A percentile compares a stretch with the other conserved stretches of the same genome.
phyloP scores from a whole-genome alignment of 805 yeast species.

The Metschnikowia matae region DNA sequence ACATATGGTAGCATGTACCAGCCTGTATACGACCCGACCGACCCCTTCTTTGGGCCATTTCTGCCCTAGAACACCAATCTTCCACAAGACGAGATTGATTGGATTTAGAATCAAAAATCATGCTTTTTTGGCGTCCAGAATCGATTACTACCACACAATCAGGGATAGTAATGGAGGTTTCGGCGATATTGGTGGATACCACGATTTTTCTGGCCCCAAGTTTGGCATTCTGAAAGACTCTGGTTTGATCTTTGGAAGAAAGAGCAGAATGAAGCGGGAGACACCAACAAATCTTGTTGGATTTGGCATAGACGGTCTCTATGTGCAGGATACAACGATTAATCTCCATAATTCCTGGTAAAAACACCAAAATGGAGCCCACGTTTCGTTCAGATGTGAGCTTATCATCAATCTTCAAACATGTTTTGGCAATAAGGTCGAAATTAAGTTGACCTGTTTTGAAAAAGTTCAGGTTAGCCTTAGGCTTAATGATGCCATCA shows the following conservation, averaged over 20 bases:
- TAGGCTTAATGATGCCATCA: constrained; percentile 45
- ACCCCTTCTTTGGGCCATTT: constrained; percentile 87
- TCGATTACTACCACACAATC: constrained; percentile 93
- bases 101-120: constrained; percentile 62
- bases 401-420: constrained; percentile 47
- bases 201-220: constrained; percentile 66
- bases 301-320: constrained; percentile 12
- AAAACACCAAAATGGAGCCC: constrained; percentile 80
- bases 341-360: constrained; percentile 91
- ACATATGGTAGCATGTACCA: constrained; percentile 80
- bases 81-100: constrained; percentile 73
- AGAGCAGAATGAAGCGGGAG: constrained; percentile 89
- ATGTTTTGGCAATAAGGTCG: constrained; percentile 59
- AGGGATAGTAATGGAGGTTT: constrained; percentile 93
- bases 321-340: constrained; percentile 52
- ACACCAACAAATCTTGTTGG: constrained; percentile 29
- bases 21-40: constrained; percentile 94
- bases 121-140: constrained; percentile 77
- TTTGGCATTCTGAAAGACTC: constrained; percentile 60
- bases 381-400: constrained; percentile 37
- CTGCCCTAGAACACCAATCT: constrained; percentile 86
- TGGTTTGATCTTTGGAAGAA: constrained; percentile 74
- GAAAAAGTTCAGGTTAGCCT: constrained; percentile 63
- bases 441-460: constrained; percentile 67
- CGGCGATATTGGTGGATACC: constrained; percentile 91